Base-by-base conservation (phyloP, 164 flowering plant species). In the Aristolochia fimbriata region DNA sequence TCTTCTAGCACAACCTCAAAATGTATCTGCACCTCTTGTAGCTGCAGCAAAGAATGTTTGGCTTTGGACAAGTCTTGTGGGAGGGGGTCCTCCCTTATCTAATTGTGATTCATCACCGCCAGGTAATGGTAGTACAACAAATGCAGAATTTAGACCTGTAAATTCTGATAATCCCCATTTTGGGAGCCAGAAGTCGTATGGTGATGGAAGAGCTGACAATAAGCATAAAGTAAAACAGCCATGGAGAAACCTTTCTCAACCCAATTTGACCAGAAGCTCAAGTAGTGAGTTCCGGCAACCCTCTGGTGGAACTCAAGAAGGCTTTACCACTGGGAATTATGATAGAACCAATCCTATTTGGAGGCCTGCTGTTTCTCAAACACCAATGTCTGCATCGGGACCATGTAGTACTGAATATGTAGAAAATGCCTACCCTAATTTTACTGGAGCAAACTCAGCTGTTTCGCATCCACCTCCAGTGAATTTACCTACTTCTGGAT, bases 11-110 rank as follows among this genome's bases (percentile, higher is more conserved):
- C 96, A 89, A 65, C 98, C 96, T 22, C 80, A 66, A 41, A 74
- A 72, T 58, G 96, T 88, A 33, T 92, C 98, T 37, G 84, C 73
- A 2, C 80, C 94, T 0, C 93, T 92, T 30, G 43, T 84, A 64
- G 87, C 89, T 63, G 98, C 96, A 4, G 98, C 96, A 37, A 92
- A 80, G 75, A 87, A 73, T 71, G 96, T 89, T 21, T 92, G 98
- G 98, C 83, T 84, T 21, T 92, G 96, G 98, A 81, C 91, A 1
- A 86, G 77, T 60, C 95, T 92, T 62, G 27, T 71, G 16, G 77
- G 74, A 21, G 98, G 98, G 65, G 91, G 90, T 46, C 68, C 76
- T 2, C 86, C 96, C 1, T 73, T 83, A 5, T 17, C 79, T 43
- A 68, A 58, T 43, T 64, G 68, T 50, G 88, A 83, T 58, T 69